Base-by-base conservation (phyloP, 2,329 filamentous ascomycete genomes). In the Eurotiales sp. region DNA sequence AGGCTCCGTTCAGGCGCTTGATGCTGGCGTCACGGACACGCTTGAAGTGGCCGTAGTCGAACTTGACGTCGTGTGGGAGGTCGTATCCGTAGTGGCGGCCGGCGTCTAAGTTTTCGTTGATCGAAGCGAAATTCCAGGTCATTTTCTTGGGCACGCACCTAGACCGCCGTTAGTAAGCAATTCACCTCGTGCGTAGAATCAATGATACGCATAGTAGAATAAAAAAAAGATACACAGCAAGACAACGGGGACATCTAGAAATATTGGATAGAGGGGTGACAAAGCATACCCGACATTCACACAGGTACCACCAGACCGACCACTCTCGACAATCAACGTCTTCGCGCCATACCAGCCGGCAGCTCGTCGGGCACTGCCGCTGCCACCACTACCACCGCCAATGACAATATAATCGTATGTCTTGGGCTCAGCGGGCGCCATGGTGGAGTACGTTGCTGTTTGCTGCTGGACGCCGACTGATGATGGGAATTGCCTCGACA, bases 321-420 rank as follows among this genome's bases (percentile, higher is more conserved):
- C 72, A 55, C 74, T 74, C 58, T 79, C 75, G 37, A 80, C 69
- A 51, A 79, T 71, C 56, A 78, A 56, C 4, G 74, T 76, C 65
- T 77, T 78, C 53, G 72, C 72, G 15, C 72, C 71, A 63, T 79
- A 78, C 73, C 73, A 78, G 15, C 77, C 77, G 15, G 75, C 69
- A 12, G 75, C 76, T 60, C 76, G 67, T 53, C 76, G 70, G 41
- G 72, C 74, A 49, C 75, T 72, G 50, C 72, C 76, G 56, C 73
- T 74, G 32, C 77, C 78, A 55, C 76, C 77, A 55, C 74, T 77
- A 45, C 78, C 77, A 58, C 77, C 77, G 51, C 78, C 77, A 58
- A 80, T 72, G 52, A 80, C 76, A 51, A 81, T 77, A 57, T 78
- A 80, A 59, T 81, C 78, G 60, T 78, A 80, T 52, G 73, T 69